These are phyloP conservation scores for Xylaria sp. DNA, from an alignment of 2,329 filamentous ascomycete genomes.

Conservation along the genomic window DNA sequence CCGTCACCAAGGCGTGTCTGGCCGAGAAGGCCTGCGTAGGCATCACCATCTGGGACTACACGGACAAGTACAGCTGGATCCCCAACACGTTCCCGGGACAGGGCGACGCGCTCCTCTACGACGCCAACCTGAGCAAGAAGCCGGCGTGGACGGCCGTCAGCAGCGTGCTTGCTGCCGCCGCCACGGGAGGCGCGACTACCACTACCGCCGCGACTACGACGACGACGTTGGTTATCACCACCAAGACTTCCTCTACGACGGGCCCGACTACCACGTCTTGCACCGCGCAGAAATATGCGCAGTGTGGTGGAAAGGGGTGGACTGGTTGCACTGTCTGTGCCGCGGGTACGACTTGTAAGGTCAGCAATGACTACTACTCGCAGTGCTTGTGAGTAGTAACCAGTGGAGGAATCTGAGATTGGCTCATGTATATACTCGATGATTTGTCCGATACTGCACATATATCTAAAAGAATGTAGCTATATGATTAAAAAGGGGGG, in stretches of 20 bases:
- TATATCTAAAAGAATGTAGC: conserved; percentile 1
- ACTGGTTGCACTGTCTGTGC: conserved; percentile 47
- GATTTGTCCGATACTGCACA: background rate
- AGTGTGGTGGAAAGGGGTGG: conserved; percentile 47
- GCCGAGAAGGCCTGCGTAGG: conserved; percentile 53
- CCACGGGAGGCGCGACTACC: conserved; percentile 32
- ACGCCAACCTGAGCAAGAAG: conserved; percentile 53
- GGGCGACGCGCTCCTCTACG: conserved; percentile 54
- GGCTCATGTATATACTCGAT: background rate
- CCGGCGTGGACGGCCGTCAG: conserved; percentile 53
- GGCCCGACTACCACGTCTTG: conserved; percentile 25
- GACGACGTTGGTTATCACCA: conserved; percentile 5
- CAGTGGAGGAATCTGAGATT: background rate
- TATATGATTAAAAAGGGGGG: background rate
- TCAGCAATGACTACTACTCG: conserved; percentile 47
- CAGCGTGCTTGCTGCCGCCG: conserved; percentile 51
- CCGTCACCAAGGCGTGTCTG: conserved; percentile 52
- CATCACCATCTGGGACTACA: conserved; percentile 56
- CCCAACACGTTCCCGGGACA: conserved; percentile 51
- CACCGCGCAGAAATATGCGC: conserved; percentile 42
- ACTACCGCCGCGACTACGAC: background rate
- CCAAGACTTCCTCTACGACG: conserved; percentile 17
- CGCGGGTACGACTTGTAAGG: conserved; percentile 45
- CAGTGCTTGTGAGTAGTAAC: conserved; percentile 40
- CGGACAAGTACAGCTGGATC: conserved; percentile 56